phyloP scores from a whole-genome alignment of 2,329 filamentous ascomycete species.

The Stagonosporopsis rhizophila region DNA sequence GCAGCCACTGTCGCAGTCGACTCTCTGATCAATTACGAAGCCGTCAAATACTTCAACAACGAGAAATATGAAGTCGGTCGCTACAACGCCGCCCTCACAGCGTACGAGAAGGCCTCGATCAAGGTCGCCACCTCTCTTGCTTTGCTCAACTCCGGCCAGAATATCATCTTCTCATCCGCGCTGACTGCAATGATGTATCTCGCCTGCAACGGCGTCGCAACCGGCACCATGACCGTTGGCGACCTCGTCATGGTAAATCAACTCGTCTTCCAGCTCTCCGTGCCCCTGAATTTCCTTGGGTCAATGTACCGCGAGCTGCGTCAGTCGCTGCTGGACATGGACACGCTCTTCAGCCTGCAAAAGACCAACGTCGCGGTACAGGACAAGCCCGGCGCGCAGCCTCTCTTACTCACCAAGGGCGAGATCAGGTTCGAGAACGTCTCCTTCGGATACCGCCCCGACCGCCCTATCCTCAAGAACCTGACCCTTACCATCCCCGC shows the following conservation, averaged over 20 bases:
- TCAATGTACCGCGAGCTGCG: conserved; percentile 95
- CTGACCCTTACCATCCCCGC: conserved; percentile 89
- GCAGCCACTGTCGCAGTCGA: conserved; percentile 95
- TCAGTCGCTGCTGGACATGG: conserved; percentile 96
- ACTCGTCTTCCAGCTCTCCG: conserved; percentile 95
- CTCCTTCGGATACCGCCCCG: conserved; percentile 86
- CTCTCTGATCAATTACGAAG: conserved; percentile 97
- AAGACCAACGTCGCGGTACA: conserved; percentile 91
- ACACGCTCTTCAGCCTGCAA: conserved; percentile 95
- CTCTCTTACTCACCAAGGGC: conserved; percentile 77
- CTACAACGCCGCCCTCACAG: conserved; percentile 84
- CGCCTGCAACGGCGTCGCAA: conserved; percentile 85
- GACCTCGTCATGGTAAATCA: conserved; percentile 99
- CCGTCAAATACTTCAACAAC: conserved; percentile 99
- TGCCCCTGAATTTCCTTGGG: conserved; percentile 97
- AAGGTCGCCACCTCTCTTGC: conserved; percentile 95
- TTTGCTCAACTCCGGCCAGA: conserved; percentile 92
- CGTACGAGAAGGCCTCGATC: conserved; percentile 93
- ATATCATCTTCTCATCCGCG: conserved; percentile 94
- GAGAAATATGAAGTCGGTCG: conserved; percentile 91
- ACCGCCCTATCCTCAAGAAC: conserved; percentile 86
- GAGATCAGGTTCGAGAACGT: conserved; percentile 96
- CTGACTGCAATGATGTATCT: conserved; percentile 98
- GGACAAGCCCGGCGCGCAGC: conserved; percentile 76
- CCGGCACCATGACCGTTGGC: conserved; percentile 83